Percentiles rank a stretch among this genome's conserved stretches.
These are phyloP conservation scores for Juglanconis oblonga DNA, from an alignment of 2,329 filamentous ascomycete genomes.

Conservation along the genomic window DNA sequence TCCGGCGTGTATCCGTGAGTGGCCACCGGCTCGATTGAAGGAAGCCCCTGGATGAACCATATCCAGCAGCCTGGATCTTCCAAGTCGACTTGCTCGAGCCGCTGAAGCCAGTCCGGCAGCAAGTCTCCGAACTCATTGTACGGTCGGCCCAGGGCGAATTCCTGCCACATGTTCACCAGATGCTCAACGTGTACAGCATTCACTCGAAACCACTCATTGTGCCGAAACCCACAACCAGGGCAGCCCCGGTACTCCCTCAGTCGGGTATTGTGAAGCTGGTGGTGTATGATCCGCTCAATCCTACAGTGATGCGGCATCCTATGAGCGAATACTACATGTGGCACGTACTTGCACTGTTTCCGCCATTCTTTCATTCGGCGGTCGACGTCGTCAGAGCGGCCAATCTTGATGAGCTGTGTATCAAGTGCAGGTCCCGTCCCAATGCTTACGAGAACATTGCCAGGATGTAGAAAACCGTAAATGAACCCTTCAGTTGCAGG, in stretches of 20 bases:
- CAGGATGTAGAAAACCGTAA: conserved; percentile 26
- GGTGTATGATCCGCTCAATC: conserved; percentile 30
- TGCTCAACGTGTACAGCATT: conserved; percentile 15
- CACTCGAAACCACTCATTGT: conserved; percentile 30
- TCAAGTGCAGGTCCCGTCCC: conserved; percentile 22
- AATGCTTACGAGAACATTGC: conserved; percentile 15
- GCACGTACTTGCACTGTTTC: conserved; percentile 24
- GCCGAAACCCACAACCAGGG: conserved; percentile 21
- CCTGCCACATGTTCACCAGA: conserved; percentile 25
- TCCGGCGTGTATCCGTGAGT: background rate
- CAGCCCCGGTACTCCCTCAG: conserved; percentile 24
- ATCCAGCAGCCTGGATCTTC: conserved; percentile 26
- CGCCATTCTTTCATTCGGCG: conserved; percentile 25
- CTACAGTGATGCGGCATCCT: conserved; percentile 22
- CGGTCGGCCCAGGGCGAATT: conserved; percentile 26
- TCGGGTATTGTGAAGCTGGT: conserved; percentile 25
- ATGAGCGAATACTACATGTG: conserved; percentile 18
- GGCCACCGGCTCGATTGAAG: background rate
- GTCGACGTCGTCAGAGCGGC: conserved; percentile 21
- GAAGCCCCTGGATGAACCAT: conserved; percentile 10
- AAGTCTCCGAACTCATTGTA: conserved; percentile 26
- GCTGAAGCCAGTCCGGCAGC: conserved; percentile 22
- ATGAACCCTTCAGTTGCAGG: conserved; percentile 20
- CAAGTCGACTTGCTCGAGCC: conserved; percentile 24
- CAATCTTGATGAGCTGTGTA: conserved; percentile 30